Base-by-base conservation (phyloP, 352 stramenopile species). In the Phytophthora brassicae region DNA sequence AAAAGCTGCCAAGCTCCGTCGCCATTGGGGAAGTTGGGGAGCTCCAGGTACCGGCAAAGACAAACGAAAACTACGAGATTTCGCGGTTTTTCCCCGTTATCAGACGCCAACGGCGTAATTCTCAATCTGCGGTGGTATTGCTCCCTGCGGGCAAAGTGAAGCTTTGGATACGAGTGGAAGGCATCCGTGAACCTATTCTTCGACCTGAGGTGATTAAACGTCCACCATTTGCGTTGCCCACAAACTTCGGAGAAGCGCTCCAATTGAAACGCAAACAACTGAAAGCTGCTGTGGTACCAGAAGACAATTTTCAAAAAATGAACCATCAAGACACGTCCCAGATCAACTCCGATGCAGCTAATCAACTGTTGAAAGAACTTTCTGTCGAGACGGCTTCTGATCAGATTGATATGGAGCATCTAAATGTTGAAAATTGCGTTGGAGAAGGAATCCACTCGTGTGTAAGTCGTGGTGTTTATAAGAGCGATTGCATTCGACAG, bases 241-340 rank as follows among this genome's bases (percentile, higher is more conserved):
- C 20, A 2, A 72, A 70, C 23, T 74, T 81, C 48, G 56, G 54
- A 38, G 63, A 76, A 50, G 70, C 63, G 14, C 61, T 81, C 4
- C 62, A 70, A 38, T 42, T 70, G 11, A 77, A 81, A 39, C 69
- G 69, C 13, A 81, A 81, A 38, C 70, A 81, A 44, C 66, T 81
- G 41, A 74, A 70, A 64, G 56, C 62, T 9, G 68, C 69, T 11
- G 59, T 81, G 20, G 54, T 57, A 3, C 69, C 69, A 31, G 69
- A 64, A 56, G 52, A 54, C 20, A 58, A 51, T 45, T 36, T 28
- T 38, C 47, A 47, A 52, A 61, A 28, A 26, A 23, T 53, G 29
- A 43, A 4, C n/a, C 53, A 23, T 13, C 44, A 33, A 13, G 9
- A 45, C 44, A n/a, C 57, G 35, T 41, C 22, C 47, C 46, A 60